Conservation (phyloP, 1,284 basidiomycete species). For the Ceratobasidium papillatum region DNA sequence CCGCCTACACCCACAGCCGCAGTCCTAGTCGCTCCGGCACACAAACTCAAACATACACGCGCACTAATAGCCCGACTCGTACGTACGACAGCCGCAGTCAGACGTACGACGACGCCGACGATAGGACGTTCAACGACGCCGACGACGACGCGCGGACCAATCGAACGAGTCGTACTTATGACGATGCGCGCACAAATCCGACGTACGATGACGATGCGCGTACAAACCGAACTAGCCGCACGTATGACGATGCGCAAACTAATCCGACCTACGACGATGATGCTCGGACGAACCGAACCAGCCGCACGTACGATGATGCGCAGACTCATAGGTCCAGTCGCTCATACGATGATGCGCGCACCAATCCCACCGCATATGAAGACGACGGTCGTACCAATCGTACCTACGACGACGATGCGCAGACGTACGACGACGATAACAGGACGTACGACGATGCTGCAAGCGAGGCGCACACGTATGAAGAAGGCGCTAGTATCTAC, state of each 20-base stretch:
- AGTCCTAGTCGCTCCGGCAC: conserved; percentile 8
- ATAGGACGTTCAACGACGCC: neutral
- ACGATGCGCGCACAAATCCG: conserved; percentile 1
- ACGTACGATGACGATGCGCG: neutral
- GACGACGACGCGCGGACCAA: neutral
- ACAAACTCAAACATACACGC: conserved; percentile 5
- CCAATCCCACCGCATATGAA: neutral
- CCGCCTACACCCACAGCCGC: conserved; percentile 5
- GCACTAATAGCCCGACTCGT: conserved; percentile 3
- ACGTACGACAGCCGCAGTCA: conserved; percentile 24
- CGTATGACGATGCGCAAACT: conserved; percentile 3
- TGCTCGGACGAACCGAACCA: neutral
- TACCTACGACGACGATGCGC: conserved; percentile 6
- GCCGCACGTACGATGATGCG: conserved; percentile 14
- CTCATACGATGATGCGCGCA: conserved; percentile 3
- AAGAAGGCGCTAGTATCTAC: conserved; percentile 30
- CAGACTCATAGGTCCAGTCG: neutral
- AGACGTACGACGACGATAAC: conserved; percentile 20
- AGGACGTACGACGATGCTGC: conserved; percentile 25
- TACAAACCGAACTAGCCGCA: neutral
- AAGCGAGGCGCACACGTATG: conserved; percentile 26
- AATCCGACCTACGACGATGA: neutral
- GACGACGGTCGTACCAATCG: conserved; percentile 2
- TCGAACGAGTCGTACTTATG: neutral
- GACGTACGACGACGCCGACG: conserved; percentile 15